Evolutionary conservation across 306 rosid genomes (phyloP), one percentile per base, ranked within the genome.

Genomic region (Cucurbita pepo): DNA sequence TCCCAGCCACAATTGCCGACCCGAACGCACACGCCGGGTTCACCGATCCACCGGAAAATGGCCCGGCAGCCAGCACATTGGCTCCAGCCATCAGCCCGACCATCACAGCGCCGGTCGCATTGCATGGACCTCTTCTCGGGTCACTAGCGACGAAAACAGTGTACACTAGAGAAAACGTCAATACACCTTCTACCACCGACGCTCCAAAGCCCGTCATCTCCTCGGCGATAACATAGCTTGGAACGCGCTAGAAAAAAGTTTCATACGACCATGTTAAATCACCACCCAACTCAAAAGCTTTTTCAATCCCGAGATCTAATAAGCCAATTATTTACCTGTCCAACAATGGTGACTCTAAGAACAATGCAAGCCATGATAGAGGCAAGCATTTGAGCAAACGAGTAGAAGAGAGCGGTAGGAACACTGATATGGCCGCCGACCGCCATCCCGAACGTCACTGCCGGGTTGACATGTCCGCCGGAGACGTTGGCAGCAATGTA

Each of bases 151-250:
- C 87, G 65, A 78, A 90, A 4, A 94, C 82, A 4, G 96, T 87
- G 81, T 86, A 94, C 25, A 94, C 97, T 76, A 94, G 25, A 1
- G 55, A 84, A 75, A 87, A 94, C 58, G 97, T 94, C 14, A 86
- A 62, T 6, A 87, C 51, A 3, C 98, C 97, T 72, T 94, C 98
- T 78, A 94, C 58, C 15, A 90, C 25, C 0, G 98, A 87, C 44
- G 98, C 98, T 77, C 97, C 97, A 66, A 94, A 94, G 10, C 96
- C 98, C 5, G 97, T 90, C 90, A 94, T 94, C 72, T 90, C 92
- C 73, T 82, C 90, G 5, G 94, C 86, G 40, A 94, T 89, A 0
- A 75, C 25, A 63, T 85, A 85, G 18, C 85, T 80, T 51, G 90
- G 94, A 25, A 90, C 85, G 65, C 81, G 96, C 97, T 90, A 41